phyloP scores from a whole-genome alignment of 768 basidiomycete species.

The Filobasidium floriforme region DNA sequence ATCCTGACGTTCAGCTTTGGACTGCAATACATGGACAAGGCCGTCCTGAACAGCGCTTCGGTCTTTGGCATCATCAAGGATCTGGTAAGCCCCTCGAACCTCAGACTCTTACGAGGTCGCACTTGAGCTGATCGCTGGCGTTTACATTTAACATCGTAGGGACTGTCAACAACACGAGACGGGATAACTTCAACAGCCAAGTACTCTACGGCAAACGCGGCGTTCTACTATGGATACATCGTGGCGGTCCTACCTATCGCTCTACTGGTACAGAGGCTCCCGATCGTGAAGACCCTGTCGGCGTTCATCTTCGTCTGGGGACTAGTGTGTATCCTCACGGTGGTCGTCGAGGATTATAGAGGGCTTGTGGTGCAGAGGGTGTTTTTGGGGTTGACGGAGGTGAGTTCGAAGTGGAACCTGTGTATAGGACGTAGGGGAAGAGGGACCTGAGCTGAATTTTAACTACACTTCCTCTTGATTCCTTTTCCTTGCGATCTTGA shows the following conservation, averaged over 20 bases:
- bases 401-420: neutral
- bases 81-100: constrained; percentile 23
- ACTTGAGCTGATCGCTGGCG: neutral
- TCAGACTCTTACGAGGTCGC: neutral
- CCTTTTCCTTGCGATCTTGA: too few species aligned
- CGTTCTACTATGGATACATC: constrained; percentile 45
- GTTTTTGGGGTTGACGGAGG: constrained; percentile 39
- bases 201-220: constrained; percentile 43
- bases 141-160: constrained; percentile 3
- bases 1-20: constrained; percentile 42
- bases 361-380: constrained; percentile 42
- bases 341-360: constrained; percentile 30
- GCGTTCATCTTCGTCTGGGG: constrained; percentile 37
- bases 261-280: constrained; percentile 31
- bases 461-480: too few species aligned
- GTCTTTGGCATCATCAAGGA: constrained; percentile 43
- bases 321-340: constrained; percentile 36
- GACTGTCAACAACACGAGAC: constrained; percentile 30
- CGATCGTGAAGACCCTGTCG: constrained; percentile 29
- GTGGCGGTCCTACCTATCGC: constrained; percentile 39
- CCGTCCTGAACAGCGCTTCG: constrained; percentile 41
- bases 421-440: neutral
- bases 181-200: constrained; percentile 34
- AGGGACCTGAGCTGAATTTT: too few species aligned
- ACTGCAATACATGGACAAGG: constrained; percentile 43